Evolutionary conservation across 2,329 filamentous ascomycete species (phyloP).

Genomic region (Meredithiella fracta): DNA sequence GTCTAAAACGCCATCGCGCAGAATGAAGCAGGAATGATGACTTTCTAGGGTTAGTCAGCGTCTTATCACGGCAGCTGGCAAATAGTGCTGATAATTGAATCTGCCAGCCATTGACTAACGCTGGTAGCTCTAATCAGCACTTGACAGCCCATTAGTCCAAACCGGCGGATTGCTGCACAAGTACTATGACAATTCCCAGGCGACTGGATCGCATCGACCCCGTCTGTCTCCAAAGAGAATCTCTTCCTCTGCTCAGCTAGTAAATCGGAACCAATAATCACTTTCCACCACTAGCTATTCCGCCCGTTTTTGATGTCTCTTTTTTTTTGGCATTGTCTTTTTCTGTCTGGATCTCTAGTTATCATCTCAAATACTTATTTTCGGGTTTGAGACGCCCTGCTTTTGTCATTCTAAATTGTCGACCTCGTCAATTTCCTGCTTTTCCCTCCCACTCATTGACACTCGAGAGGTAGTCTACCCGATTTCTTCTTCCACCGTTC

Average conservation of each 20-base stretch:
- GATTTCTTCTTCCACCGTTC: background rate
- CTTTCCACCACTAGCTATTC: background rate
- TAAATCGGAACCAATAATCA: background rate
- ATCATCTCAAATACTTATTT: too few relatives aligned
- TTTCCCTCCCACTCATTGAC: background rate
- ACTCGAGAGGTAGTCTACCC: background rate
- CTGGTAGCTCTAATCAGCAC: too few relatives aligned
- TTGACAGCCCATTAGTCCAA: background rate
- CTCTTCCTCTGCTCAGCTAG: slow-evolving; percentile 7
- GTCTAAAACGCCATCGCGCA: background rate
- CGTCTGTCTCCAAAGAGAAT: slow-evolving; percentile 8
- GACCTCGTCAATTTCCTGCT: background rate
- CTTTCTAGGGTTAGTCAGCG: slow-evolving; percentile 6
- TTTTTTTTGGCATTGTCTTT: background rate
- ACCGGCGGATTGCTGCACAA: slow-evolving; percentile 1
- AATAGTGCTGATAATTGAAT: background rate
- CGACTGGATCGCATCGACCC: slow-evolving; percentile 13
- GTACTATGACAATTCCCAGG: slow-evolving; percentile 11
- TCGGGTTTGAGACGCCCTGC: background rate
- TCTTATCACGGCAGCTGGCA: slow-evolving; percentile 7
- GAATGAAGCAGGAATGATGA: slow-evolving; percentile 5
- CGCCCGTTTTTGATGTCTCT: background rate
- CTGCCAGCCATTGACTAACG: background rate
- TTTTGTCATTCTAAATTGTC: background rate
- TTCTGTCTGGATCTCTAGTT: too few relatives aligned